These are phyloP conservation scores for Stenocarpella maydis DNA, from an alignment of 2,329 filamentous ascomycete genomes.

Conservation along the genomic window DNA sequence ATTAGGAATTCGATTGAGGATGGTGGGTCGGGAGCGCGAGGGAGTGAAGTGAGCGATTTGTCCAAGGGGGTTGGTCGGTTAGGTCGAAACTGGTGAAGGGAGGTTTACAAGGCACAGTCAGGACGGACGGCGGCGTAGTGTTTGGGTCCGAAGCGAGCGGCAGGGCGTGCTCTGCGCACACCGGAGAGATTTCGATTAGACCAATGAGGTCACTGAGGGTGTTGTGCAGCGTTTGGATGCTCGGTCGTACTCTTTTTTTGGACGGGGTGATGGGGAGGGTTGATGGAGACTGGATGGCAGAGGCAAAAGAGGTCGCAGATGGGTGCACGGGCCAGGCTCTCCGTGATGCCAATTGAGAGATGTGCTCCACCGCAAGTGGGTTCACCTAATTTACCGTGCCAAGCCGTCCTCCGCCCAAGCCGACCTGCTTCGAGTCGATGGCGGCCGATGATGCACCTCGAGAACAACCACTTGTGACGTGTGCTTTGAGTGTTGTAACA, in stretches of 20 bases:
- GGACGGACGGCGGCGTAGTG: slow-evolving; percentile 13
- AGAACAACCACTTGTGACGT: slow-evolving; percentile 5
- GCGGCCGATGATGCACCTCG: background rate
- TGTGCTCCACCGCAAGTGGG: slow-evolving; percentile 32
- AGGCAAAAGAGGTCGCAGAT: slow-evolving; percentile 30
- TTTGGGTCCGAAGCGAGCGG: slow-evolving; percentile 28
- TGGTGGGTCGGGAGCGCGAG: slow-evolving; percentile 15
- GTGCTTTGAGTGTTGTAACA: background rate
- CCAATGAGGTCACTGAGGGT: slow-evolving; percentile 27
- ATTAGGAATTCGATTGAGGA: slow-evolving; percentile 10
- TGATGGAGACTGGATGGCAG: slow-evolving; percentile 11
- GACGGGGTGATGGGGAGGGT: slow-evolving; percentile 15
- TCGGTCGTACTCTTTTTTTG: slow-evolving; percentile 22
- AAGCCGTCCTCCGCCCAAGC: background rate
- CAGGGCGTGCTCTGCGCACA: slow-evolving; percentile 30
- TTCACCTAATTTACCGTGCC: slow-evolving; percentile 31
- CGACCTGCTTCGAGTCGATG: slow-evolving; percentile 9
- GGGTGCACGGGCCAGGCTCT: slow-evolving; percentile 18
- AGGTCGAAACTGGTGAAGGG: slow-evolving; percentile 16
- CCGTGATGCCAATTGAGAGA: slow-evolving; percentile 31
- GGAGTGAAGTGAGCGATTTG: slow-evolving; percentile 1
- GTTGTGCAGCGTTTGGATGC: slow-evolving; percentile 26
- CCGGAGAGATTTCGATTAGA: slow-evolving; percentile 21
- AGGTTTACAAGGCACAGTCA: background rate
- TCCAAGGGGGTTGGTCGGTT: slow-evolving; percentile 4